phyloP scores from a whole-genome alignment of 106 monocot species.

The Dioscorea dumetorum region DNA sequence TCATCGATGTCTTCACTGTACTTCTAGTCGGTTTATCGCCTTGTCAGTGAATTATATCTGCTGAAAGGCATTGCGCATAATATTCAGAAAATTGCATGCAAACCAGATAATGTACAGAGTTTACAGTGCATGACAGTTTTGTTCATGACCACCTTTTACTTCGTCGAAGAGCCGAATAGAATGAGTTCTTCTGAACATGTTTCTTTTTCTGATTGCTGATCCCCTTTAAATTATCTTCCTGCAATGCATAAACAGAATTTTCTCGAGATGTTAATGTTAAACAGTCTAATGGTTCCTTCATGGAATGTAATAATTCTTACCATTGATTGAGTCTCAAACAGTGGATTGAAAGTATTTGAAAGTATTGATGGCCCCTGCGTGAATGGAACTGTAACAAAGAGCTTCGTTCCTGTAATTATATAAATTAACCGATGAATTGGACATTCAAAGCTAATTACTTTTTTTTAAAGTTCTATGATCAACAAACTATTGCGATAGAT shows the following conservation, averaged over 20 bases:
- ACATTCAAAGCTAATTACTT: too few species aligned
- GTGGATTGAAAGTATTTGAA: conserved; percentile 8
- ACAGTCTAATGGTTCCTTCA: too few species aligned
- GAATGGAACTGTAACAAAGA: conserved; percentile 5
- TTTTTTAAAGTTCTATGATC: too few species aligned
- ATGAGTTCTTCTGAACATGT: conserved; percentile 18
- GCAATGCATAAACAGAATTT: neutral
- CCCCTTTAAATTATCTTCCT: conserved; percentile 18
- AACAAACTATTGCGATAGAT: too few species aligned
- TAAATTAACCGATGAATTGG: too few species aligned
- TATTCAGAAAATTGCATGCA: too few species aligned
- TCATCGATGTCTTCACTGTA: too few species aligned
- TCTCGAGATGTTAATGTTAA: neutral
- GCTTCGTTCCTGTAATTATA: conserved; percentile 8
- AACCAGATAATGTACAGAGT: too few species aligned
- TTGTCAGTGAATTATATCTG: too few species aligned
- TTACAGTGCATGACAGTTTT: too few species aligned
- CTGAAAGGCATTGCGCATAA: too few species aligned
- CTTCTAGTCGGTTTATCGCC: too few species aligned
- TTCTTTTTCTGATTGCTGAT: conserved; percentile 19
- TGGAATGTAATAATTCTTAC: conserved; percentile 1
- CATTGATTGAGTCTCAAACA: conserved; percentile 7
- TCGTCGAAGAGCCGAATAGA: conserved; percentile 29
- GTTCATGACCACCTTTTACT: conserved; percentile 15
- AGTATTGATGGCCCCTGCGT: conserved; percentile 9